Evolutionary conservation across 73 alveolate genomes (phyloP).

Genomic region (Urostyla sp.): DNA sequence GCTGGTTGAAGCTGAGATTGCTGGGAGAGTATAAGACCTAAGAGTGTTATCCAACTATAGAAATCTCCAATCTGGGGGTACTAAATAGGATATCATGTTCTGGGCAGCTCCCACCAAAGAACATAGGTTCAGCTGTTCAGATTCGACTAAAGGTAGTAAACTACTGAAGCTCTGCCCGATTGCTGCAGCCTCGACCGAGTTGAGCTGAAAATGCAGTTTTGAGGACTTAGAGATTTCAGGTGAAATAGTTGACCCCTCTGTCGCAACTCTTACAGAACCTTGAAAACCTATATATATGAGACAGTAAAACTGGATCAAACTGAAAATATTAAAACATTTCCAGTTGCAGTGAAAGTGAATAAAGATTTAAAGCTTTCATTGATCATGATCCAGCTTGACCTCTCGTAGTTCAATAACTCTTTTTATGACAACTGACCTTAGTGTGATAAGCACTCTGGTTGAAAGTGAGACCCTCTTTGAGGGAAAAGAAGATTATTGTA

Average conservation of each 20-base stretch:
- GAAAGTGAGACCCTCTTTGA: constrained; percentile 73
- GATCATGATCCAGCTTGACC: constrained; percentile 53
- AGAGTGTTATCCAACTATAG: too few relatives aligned
- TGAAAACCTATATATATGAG: constrained; percentile 40
- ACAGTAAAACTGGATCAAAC: constrained; percentile 39
- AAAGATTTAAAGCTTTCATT: constrained; percentile 55
- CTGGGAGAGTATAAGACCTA: too few relatives aligned
- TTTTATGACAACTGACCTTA: constrained; percentile 56
- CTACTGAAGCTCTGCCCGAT: neutral
- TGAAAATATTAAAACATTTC: constrained; percentile 4
- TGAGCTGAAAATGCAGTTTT: neutral
- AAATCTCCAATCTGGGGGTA: too few relatives aligned
- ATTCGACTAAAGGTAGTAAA: too few relatives aligned
- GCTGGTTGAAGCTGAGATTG: too few relatives aligned
- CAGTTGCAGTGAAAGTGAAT: constrained; percentile 49
- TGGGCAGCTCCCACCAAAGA: too few relatives aligned
- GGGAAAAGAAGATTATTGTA: constrained; percentile 69
- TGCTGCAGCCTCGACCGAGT: neutral
- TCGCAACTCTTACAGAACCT: constrained; percentile 61
- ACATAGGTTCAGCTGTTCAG: too few relatives aligned
- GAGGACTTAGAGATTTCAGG: constrained; percentile 44
- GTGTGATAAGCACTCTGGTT: constrained; percentile 69
- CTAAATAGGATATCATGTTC: too few relatives aligned
- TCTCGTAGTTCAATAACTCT: constrained; percentile 49
- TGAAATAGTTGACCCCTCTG: neutral